A percentile compares a stretch with the other conserved stretches of the same genome.
phyloP scores from a whole-genome alignment of 345 rosid species.

The Hirschfeldia incana region DNA sequence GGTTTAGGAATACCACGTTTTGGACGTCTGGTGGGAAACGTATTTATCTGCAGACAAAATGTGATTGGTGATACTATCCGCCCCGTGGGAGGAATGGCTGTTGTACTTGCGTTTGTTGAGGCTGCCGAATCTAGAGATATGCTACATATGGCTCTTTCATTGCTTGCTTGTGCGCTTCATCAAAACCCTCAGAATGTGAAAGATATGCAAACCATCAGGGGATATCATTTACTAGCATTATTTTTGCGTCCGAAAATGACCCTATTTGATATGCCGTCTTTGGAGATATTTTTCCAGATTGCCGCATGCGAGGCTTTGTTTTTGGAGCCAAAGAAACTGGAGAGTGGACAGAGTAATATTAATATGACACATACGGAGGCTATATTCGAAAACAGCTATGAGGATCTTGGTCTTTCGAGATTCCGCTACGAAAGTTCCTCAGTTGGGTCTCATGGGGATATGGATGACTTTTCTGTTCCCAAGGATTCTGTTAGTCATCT shows the following conservation, averaged over 20 bases:
- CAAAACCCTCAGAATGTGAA: constrained; percentile 92
- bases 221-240: constrained; percentile 93
- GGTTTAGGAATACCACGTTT: constrained; percentile 90
- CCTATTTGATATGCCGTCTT: constrained; percentile 89
- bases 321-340: constrained; percentile 83
- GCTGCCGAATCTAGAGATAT: constrained; percentile 90
- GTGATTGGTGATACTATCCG: constrained; percentile 89
- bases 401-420: constrained; percentile 74
- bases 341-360: constrained; percentile 40
- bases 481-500: constrained; percentile 90
- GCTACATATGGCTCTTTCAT: constrained; percentile 93
- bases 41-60: constrained; percentile 76
- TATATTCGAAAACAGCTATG: constrained; percentile 67
- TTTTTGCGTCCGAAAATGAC: constrained; percentile 88
- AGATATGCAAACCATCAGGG: constrained; percentile 96
- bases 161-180: constrained; percentile 94
- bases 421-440: constrained; percentile 84
- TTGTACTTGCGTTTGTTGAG: constrained; percentile 88
- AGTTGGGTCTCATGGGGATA: constrained; percentile 87
- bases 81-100: constrained; percentile 86
- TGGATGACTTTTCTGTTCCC: constrained; percentile 89
- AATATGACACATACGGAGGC: constrained; percentile 52
- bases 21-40: constrained; percentile 88
- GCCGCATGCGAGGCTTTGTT: constrained; percentile 99
- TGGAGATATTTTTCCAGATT: constrained; percentile 92